These are phyloP conservation scores for Hypholoma sublateritium DNA, from an alignment of 768 basidiomycete genomes.

Conservation along the genomic window DNA sequence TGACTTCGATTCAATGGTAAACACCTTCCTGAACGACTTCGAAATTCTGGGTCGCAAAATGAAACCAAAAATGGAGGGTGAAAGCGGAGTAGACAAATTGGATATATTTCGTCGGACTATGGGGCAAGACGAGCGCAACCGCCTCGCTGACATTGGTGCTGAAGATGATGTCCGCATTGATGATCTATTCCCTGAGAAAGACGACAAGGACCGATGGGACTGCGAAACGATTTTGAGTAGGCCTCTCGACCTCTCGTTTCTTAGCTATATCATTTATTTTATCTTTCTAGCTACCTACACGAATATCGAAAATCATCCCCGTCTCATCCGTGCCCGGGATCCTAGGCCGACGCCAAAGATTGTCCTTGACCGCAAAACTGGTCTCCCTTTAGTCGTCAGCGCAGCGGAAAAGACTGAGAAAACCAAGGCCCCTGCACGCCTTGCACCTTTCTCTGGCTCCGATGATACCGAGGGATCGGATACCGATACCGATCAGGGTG, in stretches of 20 bases:
- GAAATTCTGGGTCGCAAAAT: constrained; percentile 89
- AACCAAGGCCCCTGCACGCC: constrained; percentile 18
- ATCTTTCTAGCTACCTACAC: constrained; percentile 84
- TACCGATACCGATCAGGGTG: constrained; percentile 25
- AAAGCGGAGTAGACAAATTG: constrained; percentile 75
- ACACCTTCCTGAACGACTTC: constrained; percentile 91
- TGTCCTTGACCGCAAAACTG: constrained; percentile 71
- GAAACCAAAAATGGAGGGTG: constrained; percentile 72
- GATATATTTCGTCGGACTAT: constrained; percentile 76
- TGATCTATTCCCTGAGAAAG: constrained; percentile 41
- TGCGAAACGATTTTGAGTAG: constrained; percentile 93
- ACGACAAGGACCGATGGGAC: constrained; percentile 86
- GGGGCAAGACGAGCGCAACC: constrained; percentile 64
- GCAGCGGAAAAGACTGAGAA: constrained; percentile 5
- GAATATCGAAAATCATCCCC: constrained; percentile 97
- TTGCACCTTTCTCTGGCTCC: constrained; percentile 12
- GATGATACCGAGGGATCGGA: constrained; percentile 28
- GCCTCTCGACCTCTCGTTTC: constrained; percentile 25
- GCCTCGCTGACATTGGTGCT: constrained; percentile 41
- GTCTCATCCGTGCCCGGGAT: constrained; percentile 72
- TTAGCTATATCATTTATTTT: background rate
- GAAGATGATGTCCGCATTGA: constrained; percentile 50
- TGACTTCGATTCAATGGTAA: constrained; percentile 89
- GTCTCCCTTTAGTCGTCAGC: constrained; percentile 61
- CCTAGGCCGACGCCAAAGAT: constrained; percentile 60